phyloP scores from a whole-genome alignment of 345 rosid genomes.

The Gossypium sturtianum region DNA sequence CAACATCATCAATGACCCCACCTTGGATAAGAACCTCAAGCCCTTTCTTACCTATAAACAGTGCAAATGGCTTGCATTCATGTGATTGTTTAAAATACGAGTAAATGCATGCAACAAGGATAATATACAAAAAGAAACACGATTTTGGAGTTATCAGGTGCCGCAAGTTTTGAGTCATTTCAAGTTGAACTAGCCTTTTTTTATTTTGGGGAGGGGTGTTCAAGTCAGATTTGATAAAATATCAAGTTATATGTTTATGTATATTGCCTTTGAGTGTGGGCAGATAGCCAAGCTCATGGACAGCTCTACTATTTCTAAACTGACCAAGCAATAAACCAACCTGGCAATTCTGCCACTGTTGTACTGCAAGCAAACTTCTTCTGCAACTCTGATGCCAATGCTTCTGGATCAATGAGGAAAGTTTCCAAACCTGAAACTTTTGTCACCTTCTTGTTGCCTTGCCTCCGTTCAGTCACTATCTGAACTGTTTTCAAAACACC shows the following conservation, averaged over 20 bases:
- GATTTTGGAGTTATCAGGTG: not conserved
- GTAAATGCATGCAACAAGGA: not conserved
- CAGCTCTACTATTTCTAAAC: not conserved
- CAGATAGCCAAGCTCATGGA: not conserved
- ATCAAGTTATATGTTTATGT: not conserved
- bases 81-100: not conserved
- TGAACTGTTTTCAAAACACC: constrained; percentile 75
- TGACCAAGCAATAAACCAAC: constrained; percentile 25
- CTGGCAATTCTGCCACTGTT: constrained; percentile 73
- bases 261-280: not conserved
- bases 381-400: constrained; percentile 90
- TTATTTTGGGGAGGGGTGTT: not conserved
- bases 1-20: constrained; percentile 81
- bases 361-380: constrained; percentile 97
- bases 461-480: constrained; percentile 84
- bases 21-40: constrained; percentile 87
- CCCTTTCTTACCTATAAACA: constrained; percentile 75
- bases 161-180: not conserved
- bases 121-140: not conserved
- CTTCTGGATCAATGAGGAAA: constrained; percentile 75
- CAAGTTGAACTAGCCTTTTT: not conserved
- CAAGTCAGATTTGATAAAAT: not conserved
- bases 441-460: constrained; percentile 91
- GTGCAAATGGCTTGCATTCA: not conserved
- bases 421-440: constrained; percentile 74